Conservation (phyloP, 2,329 filamentous ascomycete genomes). For the Simplicillium aogashimaense region DNA sequence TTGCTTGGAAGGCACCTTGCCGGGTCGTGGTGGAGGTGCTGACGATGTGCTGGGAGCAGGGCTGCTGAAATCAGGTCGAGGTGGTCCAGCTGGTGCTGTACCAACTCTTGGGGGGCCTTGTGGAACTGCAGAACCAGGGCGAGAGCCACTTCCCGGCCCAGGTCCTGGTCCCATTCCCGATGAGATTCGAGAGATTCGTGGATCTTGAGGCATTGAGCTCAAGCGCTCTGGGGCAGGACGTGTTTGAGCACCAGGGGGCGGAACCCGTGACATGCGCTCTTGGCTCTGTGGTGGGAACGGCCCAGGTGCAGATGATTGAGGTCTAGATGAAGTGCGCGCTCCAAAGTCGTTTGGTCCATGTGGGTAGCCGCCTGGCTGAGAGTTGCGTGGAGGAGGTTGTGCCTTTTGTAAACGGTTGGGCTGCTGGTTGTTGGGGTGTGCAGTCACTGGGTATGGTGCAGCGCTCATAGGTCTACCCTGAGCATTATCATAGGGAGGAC, state of each 20-base stretch:
- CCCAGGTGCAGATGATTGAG: constrained; percentile 8
- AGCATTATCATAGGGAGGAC: constrained; percentile 9
- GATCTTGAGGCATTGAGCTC: constrained; percentile 18
- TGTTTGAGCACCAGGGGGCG: constrained; percentile 8
- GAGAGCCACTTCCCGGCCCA: not conserved
- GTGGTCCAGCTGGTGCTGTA: constrained; percentile 20
- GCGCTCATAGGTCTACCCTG: constrained; percentile 11
- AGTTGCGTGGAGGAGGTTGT: too few species aligned
- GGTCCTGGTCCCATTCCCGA: not conserved
- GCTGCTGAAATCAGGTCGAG: constrained; percentile 11
- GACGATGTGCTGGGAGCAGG: constrained; percentile 20
- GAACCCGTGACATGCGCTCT: constrained; percentile 20
- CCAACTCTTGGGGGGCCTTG: constrained; percentile 20
- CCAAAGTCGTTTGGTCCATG: constrained; percentile 23
- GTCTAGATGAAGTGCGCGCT: constrained; percentile 19
- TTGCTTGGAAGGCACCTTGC: constrained; percentile 36
- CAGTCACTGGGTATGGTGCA: constrained; percentile 12
- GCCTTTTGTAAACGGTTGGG: constrained; percentile 2
- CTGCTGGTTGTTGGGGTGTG: constrained; percentile 1
- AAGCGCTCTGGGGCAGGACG: constrained; percentile 14
- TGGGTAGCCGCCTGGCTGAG: constrained; percentile 3
- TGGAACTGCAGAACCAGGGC: not conserved
- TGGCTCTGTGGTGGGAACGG: constrained; percentile 11
- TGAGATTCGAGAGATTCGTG: not conserved
- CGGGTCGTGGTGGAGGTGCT: constrained; percentile 12